These are phyloP conservation scores for Solanum hybrid DNA, from an alignment of 305 asterid species.

Conservation along the genomic window DNA sequence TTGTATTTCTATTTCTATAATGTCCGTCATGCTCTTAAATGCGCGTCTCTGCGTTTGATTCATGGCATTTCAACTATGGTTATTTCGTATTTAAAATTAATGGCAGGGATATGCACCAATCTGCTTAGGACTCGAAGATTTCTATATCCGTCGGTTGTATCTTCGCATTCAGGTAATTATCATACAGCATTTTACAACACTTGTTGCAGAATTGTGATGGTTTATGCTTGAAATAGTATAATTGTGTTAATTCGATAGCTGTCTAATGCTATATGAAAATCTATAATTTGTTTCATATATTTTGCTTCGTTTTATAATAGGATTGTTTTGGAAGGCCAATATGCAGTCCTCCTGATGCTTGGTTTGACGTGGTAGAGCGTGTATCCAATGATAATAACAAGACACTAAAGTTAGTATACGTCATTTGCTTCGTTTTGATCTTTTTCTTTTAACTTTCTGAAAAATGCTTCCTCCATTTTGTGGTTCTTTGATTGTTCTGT, in stretches of 20 bases:
- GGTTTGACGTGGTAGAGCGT: conserved; percentile 98
- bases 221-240: neutral
- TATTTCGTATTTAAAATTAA: neutral
- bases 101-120: conserved; percentile 96
- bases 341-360: conserved; percentile 96
- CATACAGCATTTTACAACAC: neutral
- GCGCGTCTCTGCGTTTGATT: neutral
- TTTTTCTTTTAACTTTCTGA: neutral
- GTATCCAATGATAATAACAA: conserved; percentile 80
- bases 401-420: conserved; percentile 58
- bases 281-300: neutral
- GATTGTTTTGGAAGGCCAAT: conserved; percentile 98
- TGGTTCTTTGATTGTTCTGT: neutral
- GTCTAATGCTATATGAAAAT: neutral
- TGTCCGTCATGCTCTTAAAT: neutral
- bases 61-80: neutral
- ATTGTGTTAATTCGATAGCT: neutral
- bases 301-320: conserved; percentile 22
- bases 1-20: neutral
- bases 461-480: neutral
- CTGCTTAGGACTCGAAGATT: conserved; percentile 98
- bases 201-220: neutral
- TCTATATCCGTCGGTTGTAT: conserved; percentile 85
- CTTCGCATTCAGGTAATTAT: conserved; percentile 80
- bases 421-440: neutral